These are phyloP conservation scores for Jaminaea rosea DNA, from an alignment of 1,284 basidiomycete genomes.

Conservation along the genomic window DNA sequence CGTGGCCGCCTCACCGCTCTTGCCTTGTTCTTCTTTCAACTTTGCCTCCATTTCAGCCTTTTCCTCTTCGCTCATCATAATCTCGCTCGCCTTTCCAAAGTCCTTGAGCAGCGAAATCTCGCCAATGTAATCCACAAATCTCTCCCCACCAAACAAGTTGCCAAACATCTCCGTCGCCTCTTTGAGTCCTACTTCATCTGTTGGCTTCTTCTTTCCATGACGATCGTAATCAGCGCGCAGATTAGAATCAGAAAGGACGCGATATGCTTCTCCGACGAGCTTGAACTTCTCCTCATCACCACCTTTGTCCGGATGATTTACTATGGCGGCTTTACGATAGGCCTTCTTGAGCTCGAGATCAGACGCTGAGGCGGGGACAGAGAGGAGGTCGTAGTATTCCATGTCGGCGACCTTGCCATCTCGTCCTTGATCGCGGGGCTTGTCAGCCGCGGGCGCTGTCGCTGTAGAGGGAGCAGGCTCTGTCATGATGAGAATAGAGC, in stretches of 20 bases:
- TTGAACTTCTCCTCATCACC: slow-evolving; percentile 42
- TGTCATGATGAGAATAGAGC: background rate
- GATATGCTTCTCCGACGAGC: slow-evolving; percentile 56
- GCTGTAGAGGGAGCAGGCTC: background rate
- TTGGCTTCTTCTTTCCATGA: slow-evolving; percentile 65
- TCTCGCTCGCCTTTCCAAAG: slow-evolving; percentile 47
- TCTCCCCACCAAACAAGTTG: slow-evolving; percentile 46
- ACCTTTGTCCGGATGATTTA: slow-evolving; percentile 55
- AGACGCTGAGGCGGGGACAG: slow-evolving; percentile 40
- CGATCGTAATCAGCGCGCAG: slow-evolving; percentile 85
- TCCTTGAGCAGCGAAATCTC: slow-evolving; percentile 47
- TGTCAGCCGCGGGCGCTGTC: background rate
- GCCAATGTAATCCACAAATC: slow-evolving; percentile 45
- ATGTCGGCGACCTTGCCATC: slow-evolving; percentile 21
- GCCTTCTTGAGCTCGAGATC: slow-evolving; percentile 85
- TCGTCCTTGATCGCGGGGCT: background rate
- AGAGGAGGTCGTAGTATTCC: slow-evolving; percentile 47
- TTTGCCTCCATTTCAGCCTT: slow-evolving; percentile 70
- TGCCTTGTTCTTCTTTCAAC: slow-evolving; percentile 52
- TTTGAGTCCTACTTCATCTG: slow-evolving; percentile 44
- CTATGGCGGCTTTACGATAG: slow-evolving; percentile 88
- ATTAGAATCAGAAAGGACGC: slow-evolving; percentile 55
- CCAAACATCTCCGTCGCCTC: slow-evolving; percentile 48
- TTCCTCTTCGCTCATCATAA: slow-evolving; percentile 71
- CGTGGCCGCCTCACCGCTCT: slow-evolving; percentile 1